Conservation (phyloP, 495 filamentous ascomycete genomes). For the Jackrogersella multiformis region DNA sequence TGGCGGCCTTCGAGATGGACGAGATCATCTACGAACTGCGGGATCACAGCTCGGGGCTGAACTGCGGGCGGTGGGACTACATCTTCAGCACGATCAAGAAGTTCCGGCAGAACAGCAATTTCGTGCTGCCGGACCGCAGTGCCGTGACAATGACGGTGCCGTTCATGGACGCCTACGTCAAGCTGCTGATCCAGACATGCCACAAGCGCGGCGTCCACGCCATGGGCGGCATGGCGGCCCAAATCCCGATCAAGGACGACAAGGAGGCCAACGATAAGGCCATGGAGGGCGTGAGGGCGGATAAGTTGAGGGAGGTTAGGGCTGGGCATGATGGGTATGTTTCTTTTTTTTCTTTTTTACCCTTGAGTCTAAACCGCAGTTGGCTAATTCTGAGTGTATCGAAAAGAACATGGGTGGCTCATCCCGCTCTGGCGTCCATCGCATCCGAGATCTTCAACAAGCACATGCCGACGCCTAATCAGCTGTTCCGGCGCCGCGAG, state of each 20-base stretch:
- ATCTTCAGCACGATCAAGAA: constrained; percentile 99
- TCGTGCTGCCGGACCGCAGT: constrained; percentile 91
- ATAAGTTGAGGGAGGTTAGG: constrained; percentile 95
- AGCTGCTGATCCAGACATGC: constrained; percentile 96
- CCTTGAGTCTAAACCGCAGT: no score
- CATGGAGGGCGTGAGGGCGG: constrained; percentile 87
- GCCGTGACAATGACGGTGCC: constrained; percentile 97
- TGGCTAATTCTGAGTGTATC: no score
- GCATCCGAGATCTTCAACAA: constrained; percentile 96
- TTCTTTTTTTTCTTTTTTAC: background rate
- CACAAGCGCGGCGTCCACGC: constrained; percentile 95
- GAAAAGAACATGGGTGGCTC: constrained; percentile 91
- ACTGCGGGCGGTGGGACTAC: constrained; percentile 99
- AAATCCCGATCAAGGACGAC: constrained; percentile 98
- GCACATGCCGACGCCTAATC: constrained; percentile 99
- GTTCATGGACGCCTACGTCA: constrained; percentile 98
- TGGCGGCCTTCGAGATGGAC: constrained; percentile 99
- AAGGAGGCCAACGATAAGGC: constrained; percentile 88
- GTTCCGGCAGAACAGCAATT: constrained; percentile 92
- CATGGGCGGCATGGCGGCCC: constrained; percentile 99
- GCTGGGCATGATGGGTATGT: constrained; percentile 91
- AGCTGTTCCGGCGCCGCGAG: constrained; percentile 89
- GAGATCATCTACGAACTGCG: constrained; percentile 99
- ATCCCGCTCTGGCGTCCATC: constrained; percentile 90
- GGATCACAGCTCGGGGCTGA: constrained; percentile 94